Evolutionary conservation across 1,139 yeast genomes (phyloP).

Genomic region (Pichia sp.): DNA sequence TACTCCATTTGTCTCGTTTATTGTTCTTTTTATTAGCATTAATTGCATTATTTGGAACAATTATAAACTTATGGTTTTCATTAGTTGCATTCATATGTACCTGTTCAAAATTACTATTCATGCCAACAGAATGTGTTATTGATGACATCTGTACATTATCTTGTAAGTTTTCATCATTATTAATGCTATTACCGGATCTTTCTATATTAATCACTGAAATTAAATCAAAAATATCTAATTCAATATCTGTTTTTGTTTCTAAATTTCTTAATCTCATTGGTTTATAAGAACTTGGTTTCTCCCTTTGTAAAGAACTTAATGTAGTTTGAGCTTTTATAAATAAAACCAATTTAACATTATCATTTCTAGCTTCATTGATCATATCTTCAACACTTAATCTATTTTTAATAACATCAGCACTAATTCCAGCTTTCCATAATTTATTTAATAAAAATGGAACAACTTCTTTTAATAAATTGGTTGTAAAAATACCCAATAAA

Average conservation of each 20-base stretch:
- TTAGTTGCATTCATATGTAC: constrained; percentile 4
- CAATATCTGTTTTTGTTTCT: constrained; percentile 54
- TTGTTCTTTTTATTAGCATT: constrained; percentile 62
- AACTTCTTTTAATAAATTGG: constrained; percentile 44
- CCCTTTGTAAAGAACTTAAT: constrained; percentile 20
- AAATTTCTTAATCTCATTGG: constrained; percentile 69
- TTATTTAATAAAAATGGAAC: constrained; percentile 57
- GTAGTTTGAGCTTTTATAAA: constrained; percentile 57
- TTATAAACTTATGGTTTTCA: constrained; percentile 50
- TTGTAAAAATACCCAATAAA: constrained; percentile 59
- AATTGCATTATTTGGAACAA: constrained; percentile 67
- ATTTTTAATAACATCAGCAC: constrained; percentile 59
- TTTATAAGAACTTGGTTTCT: constrained; percentile 50
- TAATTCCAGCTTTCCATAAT: constrained; percentile 66
- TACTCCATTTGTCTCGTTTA: constrained; percentile 73
- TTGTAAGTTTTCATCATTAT: constrained; percentile 5
- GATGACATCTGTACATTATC: not conserved
- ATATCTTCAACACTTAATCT: constrained; percentile 62
- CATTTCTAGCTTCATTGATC: constrained; percentile 53
- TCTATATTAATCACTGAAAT: constrained; percentile 41
- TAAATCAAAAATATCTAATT: constrained; percentile 64
- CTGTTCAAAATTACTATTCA: not conserved
- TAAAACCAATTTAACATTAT: constrained; percentile 71
- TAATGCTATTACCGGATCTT: not conserved
- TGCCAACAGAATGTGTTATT: not conserved